These are phyloP conservation scores for Penicillium janthinellum DNA, from an alignment of 2,329 filamentous ascomycete species.

Conservation along the genomic window DNA sequence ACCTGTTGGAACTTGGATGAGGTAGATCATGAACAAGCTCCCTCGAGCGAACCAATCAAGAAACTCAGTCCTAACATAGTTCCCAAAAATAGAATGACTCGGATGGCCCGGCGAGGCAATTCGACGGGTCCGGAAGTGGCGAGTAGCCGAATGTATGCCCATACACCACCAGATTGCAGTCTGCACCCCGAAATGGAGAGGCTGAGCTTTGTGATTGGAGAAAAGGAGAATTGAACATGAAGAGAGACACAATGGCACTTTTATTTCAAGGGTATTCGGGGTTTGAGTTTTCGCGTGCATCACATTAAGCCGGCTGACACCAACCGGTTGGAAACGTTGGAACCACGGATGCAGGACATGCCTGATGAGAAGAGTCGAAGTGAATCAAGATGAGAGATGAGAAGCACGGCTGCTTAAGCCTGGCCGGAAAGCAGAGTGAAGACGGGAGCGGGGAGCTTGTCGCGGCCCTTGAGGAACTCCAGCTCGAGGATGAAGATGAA, in stretches of 20 bases:
- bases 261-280: neutral
- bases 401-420: constrained; percentile 30
- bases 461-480: constrained; percentile 85
- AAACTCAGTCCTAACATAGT: neutral
- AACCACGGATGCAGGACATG: neutral
- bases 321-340: neutral
- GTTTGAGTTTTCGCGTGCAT: neutral
- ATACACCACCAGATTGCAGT: constrained; percentile 2
- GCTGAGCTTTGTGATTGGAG: neutral
- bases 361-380: neutral
- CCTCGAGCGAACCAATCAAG: neutral
- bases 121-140: constrained; percentile 6
- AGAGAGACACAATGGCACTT: constrained; percentile 1
- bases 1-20: neutral
- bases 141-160: constrained; percentile 2
- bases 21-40: neutral
- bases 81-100: constrained; percentile 2
- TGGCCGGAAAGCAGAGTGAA: constrained; percentile 77
- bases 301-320: neutral
- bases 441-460: constrained; percentile 82
- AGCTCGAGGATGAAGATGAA: constrained; percentile 97
- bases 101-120: neutral
- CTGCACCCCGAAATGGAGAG: no score
- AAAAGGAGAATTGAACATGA: constrained; percentile 5
- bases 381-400: neutral